Evolutionary conservation across 345 rosid species (phyloP), one percentile per base, ranked within the genome.

Genomic region (Melastoma malabathricum): DNA sequence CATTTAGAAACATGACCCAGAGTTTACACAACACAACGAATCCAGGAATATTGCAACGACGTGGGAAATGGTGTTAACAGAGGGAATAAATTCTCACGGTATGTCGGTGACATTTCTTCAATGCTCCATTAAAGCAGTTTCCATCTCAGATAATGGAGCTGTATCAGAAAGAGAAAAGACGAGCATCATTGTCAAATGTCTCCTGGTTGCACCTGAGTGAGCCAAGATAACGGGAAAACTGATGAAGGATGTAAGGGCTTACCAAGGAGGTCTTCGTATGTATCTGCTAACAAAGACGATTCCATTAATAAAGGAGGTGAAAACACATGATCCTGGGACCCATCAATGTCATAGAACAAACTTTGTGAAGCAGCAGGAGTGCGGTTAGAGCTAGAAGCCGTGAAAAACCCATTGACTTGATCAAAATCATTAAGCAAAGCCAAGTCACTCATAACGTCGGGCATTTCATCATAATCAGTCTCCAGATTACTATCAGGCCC

Each of bases 261-360:
- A 92, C 99, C 99, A 13, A 92, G 81, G 51, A 92, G 75, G 70
- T 92, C 97, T 61, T 92, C 99, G 54, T 82, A 84, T 43, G 89
- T 45, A 66, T 88, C 99, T 1, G 78, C 64, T 54, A 87, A 66
- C 47, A 92, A 54, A 27, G 84, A 75, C 15, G 89, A 68, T 58
- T 84, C 95, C 81, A 85, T 72, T 41, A 92, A 69, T 59, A 92
- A 67, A 71, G 88, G 98, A 47, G 98, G 97, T 9, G 99, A 92
- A 64, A 83, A 83, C 41, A 82, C 95, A 75, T 79, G 83, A 63
- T 76, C 84, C 57, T 70, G 74, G 18, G 62, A 50, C 57, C 77
- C 95, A 48, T 87, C 89, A 58, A 77, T 55, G 45, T 79, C 88
- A 68, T 68, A 87, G 63, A 77, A 76, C 0, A 77, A 74, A 51